Evolutionary conservation across 345 rosid genomes (phyloP).

Genomic region (Acer negundo): DNA sequence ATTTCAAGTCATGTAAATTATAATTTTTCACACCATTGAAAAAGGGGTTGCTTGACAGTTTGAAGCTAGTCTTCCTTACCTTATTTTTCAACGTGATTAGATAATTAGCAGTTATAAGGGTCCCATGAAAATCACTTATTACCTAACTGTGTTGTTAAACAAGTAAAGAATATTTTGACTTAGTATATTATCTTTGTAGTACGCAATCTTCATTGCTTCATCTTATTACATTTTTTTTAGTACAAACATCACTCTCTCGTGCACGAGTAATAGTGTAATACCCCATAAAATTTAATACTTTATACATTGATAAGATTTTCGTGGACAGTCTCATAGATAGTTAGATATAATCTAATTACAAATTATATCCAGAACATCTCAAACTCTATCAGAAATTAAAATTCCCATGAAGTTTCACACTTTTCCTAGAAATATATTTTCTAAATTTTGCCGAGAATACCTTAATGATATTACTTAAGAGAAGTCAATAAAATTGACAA

Average conservation of each 20-base stretch:
- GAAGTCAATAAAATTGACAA: too few species aligned
- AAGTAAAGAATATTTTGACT: not conserved
- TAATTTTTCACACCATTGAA: not conserved
- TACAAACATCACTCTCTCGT: not conserved
- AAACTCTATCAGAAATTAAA: too few species aligned
- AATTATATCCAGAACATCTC: too few species aligned
- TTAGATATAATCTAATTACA: too few species aligned
- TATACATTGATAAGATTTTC: too few species aligned
- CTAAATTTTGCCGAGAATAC: too few species aligned
- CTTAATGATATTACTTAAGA: too few species aligned
- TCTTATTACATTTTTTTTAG: not conserved
- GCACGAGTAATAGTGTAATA: not conserved
- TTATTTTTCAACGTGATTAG: not conserved
- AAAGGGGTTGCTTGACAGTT: not conserved
- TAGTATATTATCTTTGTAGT: not conserved
- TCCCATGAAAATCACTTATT: slow-evolving; percentile 12
- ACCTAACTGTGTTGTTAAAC: not conserved
- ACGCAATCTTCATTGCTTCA: not conserved
- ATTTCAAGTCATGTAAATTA: too few species aligned
- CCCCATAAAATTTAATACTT: too few species aligned
- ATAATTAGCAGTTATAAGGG: not conserved
- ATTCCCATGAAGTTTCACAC: too few species aligned
- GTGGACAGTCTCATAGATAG: too few species aligned
- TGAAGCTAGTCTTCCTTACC: not conserved
- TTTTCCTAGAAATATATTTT: too few species aligned